Evolutionary conservation across 2,329 filamentous ascomycete species (phyloP), one percentile per base, ranked within the genome.

Genomic region (Phialemoniopsis sp.): DNA sequence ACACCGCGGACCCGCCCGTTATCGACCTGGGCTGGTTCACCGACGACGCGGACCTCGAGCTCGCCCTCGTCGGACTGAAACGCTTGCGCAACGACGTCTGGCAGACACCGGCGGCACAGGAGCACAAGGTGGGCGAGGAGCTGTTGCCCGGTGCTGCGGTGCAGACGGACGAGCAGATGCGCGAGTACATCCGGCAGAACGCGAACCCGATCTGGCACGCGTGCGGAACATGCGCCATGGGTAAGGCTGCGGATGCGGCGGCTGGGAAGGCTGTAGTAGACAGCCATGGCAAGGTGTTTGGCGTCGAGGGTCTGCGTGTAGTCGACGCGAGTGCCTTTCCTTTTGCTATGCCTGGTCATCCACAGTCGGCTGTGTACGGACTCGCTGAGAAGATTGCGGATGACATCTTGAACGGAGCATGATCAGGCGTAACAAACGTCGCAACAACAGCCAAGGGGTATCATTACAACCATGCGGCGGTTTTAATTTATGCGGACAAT

Each of bases 141-240:
- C 15, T 32, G 36, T 29, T 32, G 4, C 38, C 32, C n/a, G 32
- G 32, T n/a, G n/a, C 15, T 5, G 38, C 9, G 13, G 38, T 36
- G 13, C 7, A 21, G 28, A 31, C 38, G 12, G 32, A 36, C 32
- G 32, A 31, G 26, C 26, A 40, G 33, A 13, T 35, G 26, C 28
- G 29, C n/a, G 28, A n/a, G 14, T 17, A 28, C 17, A 32, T 36
- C 15, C 19, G 33, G 14, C 14, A 14, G n/a, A 18, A 15, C 16
- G 32, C 32, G n/a, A 26, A 10, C 21, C 21, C 32, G 12, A 29
- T 40, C 38, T 9, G 52, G 59, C 56, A 57, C 35, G 49, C 54
- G 5, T 42, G 49, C 13, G 51, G 52, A 13, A 60, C 60, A 3
- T 58, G 55, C 39, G 50, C 51, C 6, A 62, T 62, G 51, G 60